phyloP scores from a whole-genome alignment of 2,329 filamentous ascomycete genomes.

The Tolypocladium ophioglossoides region DNA sequence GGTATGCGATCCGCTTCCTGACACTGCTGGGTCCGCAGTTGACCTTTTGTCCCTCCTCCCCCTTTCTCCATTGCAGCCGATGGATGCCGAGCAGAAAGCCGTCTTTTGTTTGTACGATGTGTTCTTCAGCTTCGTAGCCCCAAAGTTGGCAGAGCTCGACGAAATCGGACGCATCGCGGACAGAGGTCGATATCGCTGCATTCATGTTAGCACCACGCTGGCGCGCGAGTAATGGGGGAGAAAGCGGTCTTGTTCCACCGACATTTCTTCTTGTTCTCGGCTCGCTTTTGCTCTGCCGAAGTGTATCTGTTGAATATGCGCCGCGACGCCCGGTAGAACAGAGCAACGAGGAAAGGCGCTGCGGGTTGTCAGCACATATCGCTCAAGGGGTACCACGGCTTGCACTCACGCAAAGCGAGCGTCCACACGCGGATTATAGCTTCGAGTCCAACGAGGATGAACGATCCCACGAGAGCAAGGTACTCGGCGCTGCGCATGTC shows the following conservation, averaged over 20 bases:
- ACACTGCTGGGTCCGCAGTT: conserved; percentile 60
- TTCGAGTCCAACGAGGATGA: conserved; percentile 74
- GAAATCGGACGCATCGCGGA: conserved; percentile 85
- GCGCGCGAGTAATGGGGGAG: not conserved
- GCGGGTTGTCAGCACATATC: conserved; percentile 10
- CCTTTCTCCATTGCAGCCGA: conserved; percentile 70
- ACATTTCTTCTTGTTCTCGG: conserved; percentile 58
- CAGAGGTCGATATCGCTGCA: conserved; percentile 56
- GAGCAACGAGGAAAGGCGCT: conserved; percentile 69
- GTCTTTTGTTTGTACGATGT: conserved; percentile 88
- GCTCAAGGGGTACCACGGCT: not conserved
- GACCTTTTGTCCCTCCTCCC: conserved; percentile 69
- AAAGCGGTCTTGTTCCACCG: conserved; percentile 9
- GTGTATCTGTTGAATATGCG: conserved; percentile 72
- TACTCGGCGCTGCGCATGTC: conserved; percentile 60
- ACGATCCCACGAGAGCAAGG: conserved; percentile 72
- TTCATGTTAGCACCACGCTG: not conserved
- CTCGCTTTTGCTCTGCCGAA: conserved; percentile 57
- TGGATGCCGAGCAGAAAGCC: conserved; percentile 89
- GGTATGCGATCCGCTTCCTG: conserved; percentile 78
- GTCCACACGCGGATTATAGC: conserved; percentile 76
- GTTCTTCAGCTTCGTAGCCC: conserved; percentile 91
- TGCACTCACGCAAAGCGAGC: conserved; percentile 65
- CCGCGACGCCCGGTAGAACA: conserved; percentile 76
- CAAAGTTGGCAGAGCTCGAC: conserved; percentile 85